Base-by-base conservation (phyloP, 2,329 filamentous ascomycete species). In the Penicillium sp. region DNA sequence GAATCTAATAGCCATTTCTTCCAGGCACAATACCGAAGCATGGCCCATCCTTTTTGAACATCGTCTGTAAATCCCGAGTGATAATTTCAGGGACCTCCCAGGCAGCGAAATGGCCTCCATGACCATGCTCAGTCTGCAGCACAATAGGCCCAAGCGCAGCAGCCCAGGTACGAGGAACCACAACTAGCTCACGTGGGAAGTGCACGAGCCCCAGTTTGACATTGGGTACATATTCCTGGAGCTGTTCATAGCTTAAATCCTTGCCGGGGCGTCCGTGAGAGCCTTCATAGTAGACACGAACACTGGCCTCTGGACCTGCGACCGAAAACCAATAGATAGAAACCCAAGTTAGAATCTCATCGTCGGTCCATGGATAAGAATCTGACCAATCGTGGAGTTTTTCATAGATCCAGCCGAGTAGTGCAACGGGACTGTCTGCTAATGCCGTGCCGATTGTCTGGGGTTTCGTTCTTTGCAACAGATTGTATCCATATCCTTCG, bases 331-430 rank as follows among this genome's bases (percentile, higher is more conserved):
- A 85, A 70, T 93, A 93, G 46, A 93, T 83, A 39, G 80, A 85
- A 0, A 92, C 74, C 90, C 89, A 93, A 0, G 86, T 90, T 16
- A 90, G 73, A 8, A 93, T 81, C 73, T 93, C 89, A 50, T 92
- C 88, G 55, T 91, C 86, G 0, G 85, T 88, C 89, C 89, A 93
- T 0, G 83, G 77, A 67, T 91, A 91, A 1, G 66, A 68, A 65
- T 93, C 90, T 0, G 86, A 87, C 90, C 90, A 93, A 66, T 90
- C 87, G 61, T 88, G 84, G 22, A 95, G 75, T 69, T 95, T 93
- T 74, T 93, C 90, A 62, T 90, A 90, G 39, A 93, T 86, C 90
- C 90, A 95, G 0, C 88, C 84, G 0, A 93, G 77, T 5, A 91
- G 75, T 0, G 83, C 88, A 0, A 90, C 83, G 0, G 90, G 90